phyloP scores from a whole-genome alignment of 2,329 filamentous ascomycete species.

The Pseudogymnoascus sp. region DNA sequence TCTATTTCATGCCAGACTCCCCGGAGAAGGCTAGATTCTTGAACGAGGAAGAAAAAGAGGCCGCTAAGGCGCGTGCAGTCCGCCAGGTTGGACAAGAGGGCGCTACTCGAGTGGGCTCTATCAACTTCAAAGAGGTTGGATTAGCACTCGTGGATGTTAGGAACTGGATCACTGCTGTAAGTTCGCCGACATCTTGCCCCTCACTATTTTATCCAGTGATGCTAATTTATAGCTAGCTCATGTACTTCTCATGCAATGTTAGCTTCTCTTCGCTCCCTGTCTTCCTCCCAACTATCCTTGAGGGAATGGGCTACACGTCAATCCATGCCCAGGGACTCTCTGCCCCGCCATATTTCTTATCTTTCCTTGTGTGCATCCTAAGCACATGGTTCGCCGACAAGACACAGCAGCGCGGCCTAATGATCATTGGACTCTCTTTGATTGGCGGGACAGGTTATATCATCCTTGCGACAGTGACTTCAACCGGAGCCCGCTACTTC shows the following conservation, averaged over 20 bases:
- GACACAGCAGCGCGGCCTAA: conserved; percentile 53
- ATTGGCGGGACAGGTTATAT: conserved; percentile 56
- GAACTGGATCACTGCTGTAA: conserved; percentile 39
- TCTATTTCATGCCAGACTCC: conserved; percentile 44
- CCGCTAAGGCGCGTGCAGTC: conserved; percentile 46
- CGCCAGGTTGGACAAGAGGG: conserved; percentile 43
- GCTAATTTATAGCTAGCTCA: conserved; percentile 29
- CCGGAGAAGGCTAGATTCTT: conserved; percentile 44
- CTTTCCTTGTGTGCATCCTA: conserved; percentile 53
- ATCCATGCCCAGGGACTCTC: conserved; percentile 64
- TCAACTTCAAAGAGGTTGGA: conserved; percentile 40
- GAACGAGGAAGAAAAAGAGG: conserved; percentile 32
- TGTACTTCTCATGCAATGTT: conserved; percentile 55
- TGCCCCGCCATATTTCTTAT: conserved; percentile 61
- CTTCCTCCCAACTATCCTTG: conserved; percentile 55
- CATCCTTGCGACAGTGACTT: conserved; percentile 48
- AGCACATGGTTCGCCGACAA: conserved; percentile 59
- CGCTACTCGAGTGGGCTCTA: conserved; percentile 37
- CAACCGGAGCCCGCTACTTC: conserved; percentile 36
- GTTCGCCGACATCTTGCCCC: conserved; percentile 15
- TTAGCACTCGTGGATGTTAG: conserved; percentile 39
- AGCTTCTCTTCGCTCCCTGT: conserved; percentile 58
- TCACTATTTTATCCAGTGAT: not conserved
- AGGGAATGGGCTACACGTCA: conserved; percentile 58
- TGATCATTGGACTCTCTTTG: conserved; percentile 47